These are phyloP conservation scores for Citrus trifoliata DNA, from an alignment of 345 rosid genomes.

Conservation along the genomic window DNA sequence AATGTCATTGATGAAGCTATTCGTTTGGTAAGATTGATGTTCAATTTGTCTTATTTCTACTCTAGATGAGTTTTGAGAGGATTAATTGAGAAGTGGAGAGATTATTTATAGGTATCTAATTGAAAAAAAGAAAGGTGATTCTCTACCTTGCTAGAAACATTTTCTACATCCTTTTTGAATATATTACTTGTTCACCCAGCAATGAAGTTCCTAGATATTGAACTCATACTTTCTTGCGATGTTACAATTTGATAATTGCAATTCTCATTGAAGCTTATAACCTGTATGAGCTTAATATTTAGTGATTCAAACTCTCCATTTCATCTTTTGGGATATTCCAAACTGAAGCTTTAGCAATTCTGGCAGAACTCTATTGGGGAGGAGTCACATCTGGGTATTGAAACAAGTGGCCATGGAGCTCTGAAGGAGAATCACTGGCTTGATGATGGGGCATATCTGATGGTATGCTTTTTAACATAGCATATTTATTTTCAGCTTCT, in stretches of 20 bases:
- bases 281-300: background rate
- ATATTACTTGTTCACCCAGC: background rate
- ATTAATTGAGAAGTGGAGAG: background rate
- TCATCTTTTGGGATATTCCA: background rate
- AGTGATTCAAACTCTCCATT: background rate
- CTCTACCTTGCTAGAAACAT: background rate
- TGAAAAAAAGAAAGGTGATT: background rate
- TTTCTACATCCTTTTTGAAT: background rate
- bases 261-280: background rate
- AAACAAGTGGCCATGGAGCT: conserved; percentile 99
- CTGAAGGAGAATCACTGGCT: conserved; percentile 97
- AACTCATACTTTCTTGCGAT: background rate
- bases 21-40: conserved; percentile 65
- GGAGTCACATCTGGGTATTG: conserved; percentile 94
- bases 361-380: conserved; percentile 77
- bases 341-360: conserved; percentile 16
- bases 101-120: background rate
- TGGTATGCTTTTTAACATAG: conserved; percentile 47
- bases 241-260: background rate
- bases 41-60: background rate
- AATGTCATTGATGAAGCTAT: conserved; percentile 97
- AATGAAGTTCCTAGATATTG: background rate
- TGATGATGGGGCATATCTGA: conserved; percentile 99
- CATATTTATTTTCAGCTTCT: background rate
- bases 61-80: background rate